Evolutionary conservation across 306 rosid genomes (phyloP), one percentile per base, ranked within the genome.

Genomic region (Cucumis sativus): DNA sequence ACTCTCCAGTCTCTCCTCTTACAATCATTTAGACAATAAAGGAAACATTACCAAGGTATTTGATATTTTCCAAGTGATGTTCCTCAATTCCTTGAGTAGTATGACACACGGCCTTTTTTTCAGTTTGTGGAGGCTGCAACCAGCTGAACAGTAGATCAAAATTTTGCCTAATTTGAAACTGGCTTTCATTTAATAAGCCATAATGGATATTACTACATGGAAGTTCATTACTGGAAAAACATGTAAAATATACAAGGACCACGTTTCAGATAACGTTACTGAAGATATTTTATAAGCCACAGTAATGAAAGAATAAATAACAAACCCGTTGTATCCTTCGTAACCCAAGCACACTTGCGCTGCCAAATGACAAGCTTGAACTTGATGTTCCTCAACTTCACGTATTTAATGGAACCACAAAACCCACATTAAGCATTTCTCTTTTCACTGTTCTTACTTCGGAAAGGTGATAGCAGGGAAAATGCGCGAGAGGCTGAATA

Each of bases 401-500:
- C 20, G 47, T 39, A 54, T 65, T 73, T 60, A 49, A 30, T 61
- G 73, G 49, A 52, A 61, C 66, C 82, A 78, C 37, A 43, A 73
- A 80, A 23, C 33, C 66, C 47, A 1, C 30, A 84, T 80, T 78
- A 79, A 57, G 78, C 77, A 64, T 85, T 90, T 92, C 86, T 90
- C 92, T 62, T 95, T 66, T 95, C 99, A 77, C 89, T 87, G 8
- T 43, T 88, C 89, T 96, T 91, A 87, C 91, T 88, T 72, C 97
- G 86, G 84, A 96, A 96, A n/a, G 99, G 98, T 6, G 98, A 91
- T 75, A 96, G 81, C 84, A 96, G 82, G 71, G 97, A 96, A 88
- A 92, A 96, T 37, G 97, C 82, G 41, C 97, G 97, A 37, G 98
- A 89, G 64, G 91, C 99, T 96, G 92, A 20, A 70, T 78, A 84